Conservation (phyloP, 1,284 basidiomycete species). For the Malassezia slooffiae region DNA sequence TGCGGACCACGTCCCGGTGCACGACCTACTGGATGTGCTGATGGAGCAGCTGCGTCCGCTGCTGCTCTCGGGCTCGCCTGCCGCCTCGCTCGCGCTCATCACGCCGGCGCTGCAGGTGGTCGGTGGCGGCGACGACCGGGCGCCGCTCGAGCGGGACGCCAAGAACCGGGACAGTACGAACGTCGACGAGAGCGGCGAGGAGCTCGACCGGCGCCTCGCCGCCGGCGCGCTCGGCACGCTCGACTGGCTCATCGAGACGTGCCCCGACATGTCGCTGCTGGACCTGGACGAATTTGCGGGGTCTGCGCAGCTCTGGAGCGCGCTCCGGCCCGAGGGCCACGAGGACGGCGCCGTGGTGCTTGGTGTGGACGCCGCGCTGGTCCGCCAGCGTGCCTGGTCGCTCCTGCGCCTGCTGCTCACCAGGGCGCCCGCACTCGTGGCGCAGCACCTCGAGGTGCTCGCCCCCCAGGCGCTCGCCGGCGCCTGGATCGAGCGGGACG, state of each 20-base stretch:
- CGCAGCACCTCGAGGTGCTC: conserved; percentile 20
- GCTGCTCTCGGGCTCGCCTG: conserved; percentile 24
- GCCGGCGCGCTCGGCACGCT: conserved; percentile 34
- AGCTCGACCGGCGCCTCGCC: conserved; percentile 36
- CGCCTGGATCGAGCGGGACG: conserved; percentile 37
- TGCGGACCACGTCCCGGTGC: background rate
- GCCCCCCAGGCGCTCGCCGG: conserved; percentile 24
- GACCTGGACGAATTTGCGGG: conserved; percentile 21
- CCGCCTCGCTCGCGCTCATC: conserved; percentile 22
- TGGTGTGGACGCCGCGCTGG: conserved; percentile 25
- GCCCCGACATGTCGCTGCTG: conserved; percentile 11
- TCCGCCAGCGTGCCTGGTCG: conserved; percentile 29
- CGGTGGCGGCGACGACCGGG: conserved; percentile 7
- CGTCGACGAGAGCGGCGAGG: conserved; percentile 38
- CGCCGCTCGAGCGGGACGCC: conserved; percentile 26
- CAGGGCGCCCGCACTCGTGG: conserved; percentile 13
- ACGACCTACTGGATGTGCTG: conserved; percentile 22
- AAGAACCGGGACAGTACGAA: conserved; percentile 43
- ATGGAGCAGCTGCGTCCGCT: conserved; percentile 17
- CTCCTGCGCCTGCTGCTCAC: conserved; percentile 18
- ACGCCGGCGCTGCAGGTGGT: conserved; percentile 14
- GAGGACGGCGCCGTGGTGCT: conserved; percentile 14
- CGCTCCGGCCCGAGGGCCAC: conserved; percentile 13
- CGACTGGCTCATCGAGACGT: conserved; percentile 15
- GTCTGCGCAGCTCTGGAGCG: conserved; percentile 26